Evolutionary conservation across 257 asterid species (phyloP).

Genomic region (Lithospermum erythrorhizon): DNA sequence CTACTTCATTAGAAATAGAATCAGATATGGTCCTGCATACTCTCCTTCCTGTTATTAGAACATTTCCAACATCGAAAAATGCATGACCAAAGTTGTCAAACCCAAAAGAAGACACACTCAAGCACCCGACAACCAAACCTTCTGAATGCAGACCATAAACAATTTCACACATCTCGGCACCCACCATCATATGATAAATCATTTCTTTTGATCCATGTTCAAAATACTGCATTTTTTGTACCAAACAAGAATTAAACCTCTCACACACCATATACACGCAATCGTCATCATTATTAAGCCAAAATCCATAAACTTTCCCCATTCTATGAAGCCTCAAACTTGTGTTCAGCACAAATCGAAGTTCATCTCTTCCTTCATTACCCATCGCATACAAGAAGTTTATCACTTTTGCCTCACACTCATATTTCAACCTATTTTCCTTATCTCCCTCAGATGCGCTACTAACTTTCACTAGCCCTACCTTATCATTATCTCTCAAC

Average conservation of each 20-base stretch:
- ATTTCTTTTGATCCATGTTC: constrained; percentile 15
- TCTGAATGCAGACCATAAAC: constrained; percentile 51
- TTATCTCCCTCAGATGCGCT: constrained; percentile 19
- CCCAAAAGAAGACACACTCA: constrained; percentile 39
- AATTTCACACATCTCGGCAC: constrained; percentile 56
- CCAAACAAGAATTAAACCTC: constrained; percentile 28
- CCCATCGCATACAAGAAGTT: constrained; percentile 38
- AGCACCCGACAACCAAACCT: constrained; percentile 50
- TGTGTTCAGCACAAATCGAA: constrained; percentile 27
- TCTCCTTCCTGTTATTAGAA: constrained; percentile 38
- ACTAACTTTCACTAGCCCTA: constrained; percentile 54
- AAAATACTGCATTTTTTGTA: constrained; percentile 12
- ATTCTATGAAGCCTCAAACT: constrained; percentile 29
- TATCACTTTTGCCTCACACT: constrained; percentile 53
- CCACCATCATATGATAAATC: constrained; percentile 33
- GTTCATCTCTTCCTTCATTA: constrained; percentile 31
- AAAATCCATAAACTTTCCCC: constrained; percentile 63
- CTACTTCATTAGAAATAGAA: background rate
- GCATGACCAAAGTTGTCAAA: constrained; percentile 45
- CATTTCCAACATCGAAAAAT: constrained; percentile 42
- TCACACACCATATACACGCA: constrained; percentile 46
- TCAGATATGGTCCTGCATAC: constrained; percentile 13
- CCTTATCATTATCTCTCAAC: constrained; percentile 36
- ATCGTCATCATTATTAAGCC: constrained; percentile 46
- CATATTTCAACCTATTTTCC: constrained; percentile 15